Conservation (phyloP, 441 rosid genomes). For the Breynia disticha region DNA sequence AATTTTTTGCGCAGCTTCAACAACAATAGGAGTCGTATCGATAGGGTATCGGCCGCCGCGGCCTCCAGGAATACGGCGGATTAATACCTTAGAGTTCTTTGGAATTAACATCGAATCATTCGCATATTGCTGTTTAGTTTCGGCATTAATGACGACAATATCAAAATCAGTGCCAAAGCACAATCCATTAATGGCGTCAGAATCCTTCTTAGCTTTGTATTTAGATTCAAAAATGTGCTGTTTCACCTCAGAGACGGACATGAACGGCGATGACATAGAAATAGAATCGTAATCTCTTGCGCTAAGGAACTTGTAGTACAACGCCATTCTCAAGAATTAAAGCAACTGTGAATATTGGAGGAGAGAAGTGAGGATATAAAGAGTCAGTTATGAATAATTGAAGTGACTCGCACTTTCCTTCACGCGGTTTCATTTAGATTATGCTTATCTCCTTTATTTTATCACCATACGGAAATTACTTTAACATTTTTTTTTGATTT, state of each 20-base stretch:
- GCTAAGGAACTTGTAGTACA: neutral
- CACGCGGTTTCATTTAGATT: too few species aligned
- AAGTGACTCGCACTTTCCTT: too few species aligned
- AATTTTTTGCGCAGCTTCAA: too few species aligned
- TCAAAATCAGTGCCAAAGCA: conserved; percentile 15
- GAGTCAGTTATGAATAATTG: too few species aligned
- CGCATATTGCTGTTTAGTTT: conserved; percentile 8
- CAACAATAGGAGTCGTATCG: neutral
- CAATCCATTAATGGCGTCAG: neutral
- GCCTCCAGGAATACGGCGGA: conserved; percentile 13
- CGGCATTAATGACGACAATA: conserved; percentile 7
- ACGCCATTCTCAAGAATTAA: too few species aligned
- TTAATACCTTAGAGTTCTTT: conserved; percentile 1
- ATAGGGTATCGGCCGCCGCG: neutral
- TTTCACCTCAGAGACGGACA: neutral
- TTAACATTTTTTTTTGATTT: too few species aligned
- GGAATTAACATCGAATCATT: neutral
- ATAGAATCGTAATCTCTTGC: neutral
- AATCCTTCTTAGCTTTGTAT: neutral
- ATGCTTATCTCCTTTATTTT: too few species aligned
- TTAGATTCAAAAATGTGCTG: neutral
- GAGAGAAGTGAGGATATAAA: too few species aligned
- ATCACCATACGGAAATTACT: too few species aligned
- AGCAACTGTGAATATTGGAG: too few species aligned
- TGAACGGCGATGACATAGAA: too few species aligned